These are phyloP conservation scores for Ministeria vibrans DNA, from an alignment of 78 protist genomes.

Conservation along the genomic window DNA sequence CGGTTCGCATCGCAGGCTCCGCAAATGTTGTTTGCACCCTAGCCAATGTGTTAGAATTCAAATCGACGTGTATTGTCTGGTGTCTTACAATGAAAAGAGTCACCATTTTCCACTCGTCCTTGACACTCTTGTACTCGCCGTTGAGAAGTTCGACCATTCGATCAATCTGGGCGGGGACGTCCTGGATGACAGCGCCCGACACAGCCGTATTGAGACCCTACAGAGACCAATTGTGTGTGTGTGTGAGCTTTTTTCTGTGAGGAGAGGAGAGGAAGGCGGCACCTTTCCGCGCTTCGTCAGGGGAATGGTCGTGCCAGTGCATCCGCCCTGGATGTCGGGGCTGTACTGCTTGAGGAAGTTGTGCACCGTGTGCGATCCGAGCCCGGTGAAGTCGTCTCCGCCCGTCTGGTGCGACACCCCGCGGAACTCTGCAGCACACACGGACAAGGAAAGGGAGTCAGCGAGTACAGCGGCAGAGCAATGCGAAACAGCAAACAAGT, in stretches of 20 bases:
- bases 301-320: neutral
- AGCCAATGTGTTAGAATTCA: neutral
- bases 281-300: neutral
- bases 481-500: too few relatives aligned
- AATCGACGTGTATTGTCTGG: neutral
- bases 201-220: neutral
- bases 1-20: neutral
- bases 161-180: conserved; percentile 2
- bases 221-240: too few relatives aligned
- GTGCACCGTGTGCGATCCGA: neutral
- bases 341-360: neutral
- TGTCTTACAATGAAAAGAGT: neutral
- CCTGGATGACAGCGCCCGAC: neutral
- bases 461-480: too few relatives aligned
- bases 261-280: too few relatives aligned
- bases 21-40: neutral
- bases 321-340: neutral
- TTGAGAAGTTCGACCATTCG: neutral
- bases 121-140: neutral
- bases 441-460: neutral
- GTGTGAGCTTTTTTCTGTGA: too few relatives aligned
- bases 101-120: neutral
- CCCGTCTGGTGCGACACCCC: neutral
- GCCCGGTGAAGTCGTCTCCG: neutral
- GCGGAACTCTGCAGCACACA: neutral